A percentile compares a stretch with the other conserved stretches of the same genome.
Evolutionary conservation across 2,329 filamentous ascomycete genomes (phyloP).

Genomic region (Colletotrichum sidae): DNA sequence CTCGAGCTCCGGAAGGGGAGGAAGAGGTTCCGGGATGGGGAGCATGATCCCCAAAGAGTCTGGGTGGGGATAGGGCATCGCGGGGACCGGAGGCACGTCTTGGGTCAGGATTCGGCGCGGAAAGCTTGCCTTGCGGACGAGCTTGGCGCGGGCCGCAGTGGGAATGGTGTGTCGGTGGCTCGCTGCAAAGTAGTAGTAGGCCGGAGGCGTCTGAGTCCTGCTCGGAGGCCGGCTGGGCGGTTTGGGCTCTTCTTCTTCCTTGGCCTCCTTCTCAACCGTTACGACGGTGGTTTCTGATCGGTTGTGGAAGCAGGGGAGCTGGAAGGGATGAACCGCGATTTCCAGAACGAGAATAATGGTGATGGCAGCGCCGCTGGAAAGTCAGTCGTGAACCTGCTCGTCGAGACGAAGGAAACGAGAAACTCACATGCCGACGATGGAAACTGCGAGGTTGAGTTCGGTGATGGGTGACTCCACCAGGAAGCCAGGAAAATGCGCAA

Average conservation of each 20-base stretch:
- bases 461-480: slow-evolving; percentile 40
- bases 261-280: slow-evolving; percentile 31
- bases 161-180: slow-evolving; percentile 31
- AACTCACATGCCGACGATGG: slow-evolving; percentile 42
- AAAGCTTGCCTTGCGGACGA: slow-evolving; percentile 31
- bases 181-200: slow-evolving; percentile 33
- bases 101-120: slow-evolving; percentile 8
- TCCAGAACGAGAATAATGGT: slow-evolving; percentile 40
- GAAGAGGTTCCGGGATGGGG: slow-evolving; percentile 31
- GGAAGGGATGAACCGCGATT: slow-evolving; percentile 40
- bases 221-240: slow-evolving; percentile 18
- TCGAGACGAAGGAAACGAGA: not conserved
- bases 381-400: not conserved
- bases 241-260: slow-evolving; percentile 31
- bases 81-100: slow-evolving; percentile 20
- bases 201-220: slow-evolving; percentile 23
- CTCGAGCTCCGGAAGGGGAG: slow-evolving; percentile 29
- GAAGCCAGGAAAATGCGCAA: slow-evolving; percentile 39
- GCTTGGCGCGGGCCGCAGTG: slow-evolving; percentile 20
- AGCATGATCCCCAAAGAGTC: slow-evolving; percentile 35
- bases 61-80: slow-evolving; percentile 29
- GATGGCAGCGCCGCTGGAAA: slow-evolving; percentile 6
- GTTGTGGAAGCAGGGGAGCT: slow-evolving; percentile 39
- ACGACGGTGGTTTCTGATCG: slow-evolving; percentile 26
- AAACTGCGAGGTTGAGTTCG: slow-evolving; percentile 42